phyloP scores from a whole-genome alignment of 2,329 filamentous ascomycete species.

The Hymenoscyphus linearis region DNA sequence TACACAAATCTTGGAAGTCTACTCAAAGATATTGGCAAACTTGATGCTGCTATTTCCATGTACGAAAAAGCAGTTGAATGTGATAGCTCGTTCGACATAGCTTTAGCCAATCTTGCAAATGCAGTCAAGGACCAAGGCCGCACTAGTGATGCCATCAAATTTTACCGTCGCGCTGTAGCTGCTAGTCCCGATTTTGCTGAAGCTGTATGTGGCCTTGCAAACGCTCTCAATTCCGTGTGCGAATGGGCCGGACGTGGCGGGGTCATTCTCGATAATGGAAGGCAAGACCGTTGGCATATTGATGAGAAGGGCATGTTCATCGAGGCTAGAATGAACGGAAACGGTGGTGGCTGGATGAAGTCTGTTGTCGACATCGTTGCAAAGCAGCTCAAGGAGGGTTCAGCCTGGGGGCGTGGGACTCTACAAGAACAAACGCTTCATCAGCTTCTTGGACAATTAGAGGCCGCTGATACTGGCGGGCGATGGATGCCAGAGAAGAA shows the following conservation, averaged over 20 bases:
- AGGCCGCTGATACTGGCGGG: constrained; percentile 30
- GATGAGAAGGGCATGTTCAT: constrained; percentile 76
- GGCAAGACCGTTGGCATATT: constrained; percentile 88
- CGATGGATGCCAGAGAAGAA: constrained; percentile 33
- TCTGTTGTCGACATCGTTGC: constrained; percentile 87
- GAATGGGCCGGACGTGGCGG: constrained; percentile 90
- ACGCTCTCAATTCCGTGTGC: constrained; percentile 93
- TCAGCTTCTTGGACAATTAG: constrained; percentile 32
- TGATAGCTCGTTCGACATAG: constrained; percentile 94
- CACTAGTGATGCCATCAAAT: constrained; percentile 84
- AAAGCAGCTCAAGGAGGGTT: constrained; percentile 80
- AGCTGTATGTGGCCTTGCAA: constrained; percentile 91
- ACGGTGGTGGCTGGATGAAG: constrained; percentile 75
- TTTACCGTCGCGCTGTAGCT: constrained; percentile 83
- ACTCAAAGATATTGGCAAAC: constrained; percentile 91
- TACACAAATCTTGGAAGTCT: constrained; percentile 95
- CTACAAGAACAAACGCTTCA: constrained; percentile 53
- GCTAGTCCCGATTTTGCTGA: constrained; percentile 96
- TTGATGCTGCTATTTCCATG: constrained; percentile 90
- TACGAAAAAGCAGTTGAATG: constrained; percentile 92
- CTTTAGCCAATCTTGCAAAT: constrained; percentile 91
- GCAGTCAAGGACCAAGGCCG: constrained; percentile 95
- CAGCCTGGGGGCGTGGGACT: constrained; percentile 74
- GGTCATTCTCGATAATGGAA: constrained; percentile 66
- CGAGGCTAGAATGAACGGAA: constrained; percentile 59